These are phyloP conservation scores for Sclerotinia spermophila DNA, from an alignment of 2,329 filamentous ascomycete species.

Conservation along the genomic window DNA sequence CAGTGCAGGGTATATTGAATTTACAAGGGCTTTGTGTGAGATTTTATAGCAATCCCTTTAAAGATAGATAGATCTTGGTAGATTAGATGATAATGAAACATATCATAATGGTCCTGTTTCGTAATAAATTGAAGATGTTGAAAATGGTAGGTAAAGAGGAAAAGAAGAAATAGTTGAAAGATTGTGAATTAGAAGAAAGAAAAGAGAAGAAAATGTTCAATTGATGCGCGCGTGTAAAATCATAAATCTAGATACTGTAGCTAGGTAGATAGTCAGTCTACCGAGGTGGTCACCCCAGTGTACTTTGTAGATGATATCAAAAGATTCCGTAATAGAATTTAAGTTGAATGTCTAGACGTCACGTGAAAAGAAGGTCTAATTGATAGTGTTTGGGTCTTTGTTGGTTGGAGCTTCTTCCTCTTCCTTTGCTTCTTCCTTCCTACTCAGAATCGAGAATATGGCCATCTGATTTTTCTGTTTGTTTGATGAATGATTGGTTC, in stretches of 20 bases:
- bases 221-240: conserved; percentile 15
- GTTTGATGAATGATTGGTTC: background rate
- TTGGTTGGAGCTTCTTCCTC: background rate
- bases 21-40: conserved; percentile 1
- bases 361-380: background rate
- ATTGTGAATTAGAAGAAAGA: background rate
- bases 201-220: background rate
- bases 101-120: conserved; percentile 8
- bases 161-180: background rate
- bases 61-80: conserved; percentile 12
- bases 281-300: background rate
- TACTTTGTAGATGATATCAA: background rate
- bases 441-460: background rate
- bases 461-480: background rate
- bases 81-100: conserved; percentile 13
- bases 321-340: background rate
- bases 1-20: background rate
- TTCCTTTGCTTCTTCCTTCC: background rate
- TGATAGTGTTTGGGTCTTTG: background rate
- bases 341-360: background rate
- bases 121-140: conserved; percentile 8
- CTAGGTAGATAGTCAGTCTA: background rate
- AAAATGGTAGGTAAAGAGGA: conserved; percentile 14
- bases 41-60: background rate
- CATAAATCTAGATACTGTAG: background rate